These are phyloP conservation scores for Aegilops speltoides DNA, from an alignment of 176 grass and related monocot genomes.

Conservation along the genomic window DNA sequence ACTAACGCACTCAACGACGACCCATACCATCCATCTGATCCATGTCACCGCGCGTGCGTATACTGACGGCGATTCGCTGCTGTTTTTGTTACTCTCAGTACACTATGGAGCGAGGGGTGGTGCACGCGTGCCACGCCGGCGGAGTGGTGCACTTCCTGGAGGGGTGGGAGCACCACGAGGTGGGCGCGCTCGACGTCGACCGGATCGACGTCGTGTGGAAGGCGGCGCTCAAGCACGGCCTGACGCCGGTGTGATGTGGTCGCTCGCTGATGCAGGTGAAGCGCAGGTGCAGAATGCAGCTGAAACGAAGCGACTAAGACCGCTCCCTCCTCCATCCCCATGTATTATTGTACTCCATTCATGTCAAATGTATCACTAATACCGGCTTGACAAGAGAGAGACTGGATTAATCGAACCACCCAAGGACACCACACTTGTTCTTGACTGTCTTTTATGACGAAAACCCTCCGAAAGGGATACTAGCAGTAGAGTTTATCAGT, in stretches of 20 bases:
- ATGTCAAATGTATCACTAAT: neutral
- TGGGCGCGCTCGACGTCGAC: conserved; percentile 81
- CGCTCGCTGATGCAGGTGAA: neutral
- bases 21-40: neutral
- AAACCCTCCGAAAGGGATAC: neutral
- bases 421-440: neutral
- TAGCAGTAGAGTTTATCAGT: too few relatives aligned
- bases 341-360: neutral
- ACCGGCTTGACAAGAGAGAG: neutral
- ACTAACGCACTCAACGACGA: neutral
- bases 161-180: conserved; percentile 86
- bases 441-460: neutral
- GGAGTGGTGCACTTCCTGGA: conserved; percentile 83
- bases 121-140: conserved; percentile 92
- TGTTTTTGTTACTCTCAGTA: conserved; percentile 36
- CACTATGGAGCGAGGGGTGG: conserved; percentile 69
- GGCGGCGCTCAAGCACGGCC: conserved; percentile 80
- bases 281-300: neutral
- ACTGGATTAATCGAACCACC: neutral
- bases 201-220: conserved; percentile 81
- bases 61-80: too few relatives aligned
- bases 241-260: conserved; percentile 59
- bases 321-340: neutral
- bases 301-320: neutral
- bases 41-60: neutral